A percentile compares a stretch with the other conserved stretches of the same genome.
Conservation (phyloP, 768 basidiomycete species). For the Fomitopsis pulvina region DNA sequence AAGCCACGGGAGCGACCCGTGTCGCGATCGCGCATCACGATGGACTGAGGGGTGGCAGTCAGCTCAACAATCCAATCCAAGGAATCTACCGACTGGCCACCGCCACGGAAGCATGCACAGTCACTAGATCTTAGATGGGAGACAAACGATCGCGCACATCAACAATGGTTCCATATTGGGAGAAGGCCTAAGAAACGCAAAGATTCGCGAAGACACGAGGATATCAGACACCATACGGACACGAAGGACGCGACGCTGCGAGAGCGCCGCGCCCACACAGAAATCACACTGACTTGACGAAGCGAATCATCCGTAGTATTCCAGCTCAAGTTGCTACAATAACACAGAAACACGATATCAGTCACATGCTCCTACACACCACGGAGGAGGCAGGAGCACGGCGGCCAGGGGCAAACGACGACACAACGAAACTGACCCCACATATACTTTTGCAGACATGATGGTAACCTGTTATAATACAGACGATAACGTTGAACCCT, state of each 20-base stretch:
- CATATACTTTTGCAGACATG: constrained; percentile 85
- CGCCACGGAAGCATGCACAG: constrained; percentile 12
- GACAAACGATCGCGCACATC: constrained; percentile 61
- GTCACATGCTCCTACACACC: constrained; percentile 28
- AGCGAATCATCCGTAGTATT: constrained; percentile 92
- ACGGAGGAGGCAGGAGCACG: constrained; percentile 44
- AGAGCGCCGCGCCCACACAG: constrained; percentile 19
- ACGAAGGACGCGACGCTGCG: constrained; percentile 13
- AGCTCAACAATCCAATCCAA: constrained; percentile 23
- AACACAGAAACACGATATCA: constrained; percentile 25
- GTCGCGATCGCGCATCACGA: constrained; percentile 98
- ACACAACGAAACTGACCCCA: constrained; percentile 82
- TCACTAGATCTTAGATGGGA: constrained; percentile 13
- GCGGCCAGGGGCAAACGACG: constrained; percentile 38
- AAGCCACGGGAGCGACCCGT: constrained; percentile 96
- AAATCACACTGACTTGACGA: constrained; percentile 73
- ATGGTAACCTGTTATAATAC: constrained; percentile 38
- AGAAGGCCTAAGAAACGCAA: constrained; percentile 65
- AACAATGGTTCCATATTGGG: constrained; percentile 69
- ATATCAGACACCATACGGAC: constrained; percentile 38
- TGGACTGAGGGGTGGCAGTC: constrained; percentile 59
- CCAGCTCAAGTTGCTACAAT: constrained; percentile 89
- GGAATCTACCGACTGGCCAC: background rate
- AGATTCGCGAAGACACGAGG: constrained; percentile 36
- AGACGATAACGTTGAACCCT: constrained; percentile 45